phyloP scores from a whole-genome alignment of 2,329 filamentous ascomycete species.

The Didymella pomorum region DNA sequence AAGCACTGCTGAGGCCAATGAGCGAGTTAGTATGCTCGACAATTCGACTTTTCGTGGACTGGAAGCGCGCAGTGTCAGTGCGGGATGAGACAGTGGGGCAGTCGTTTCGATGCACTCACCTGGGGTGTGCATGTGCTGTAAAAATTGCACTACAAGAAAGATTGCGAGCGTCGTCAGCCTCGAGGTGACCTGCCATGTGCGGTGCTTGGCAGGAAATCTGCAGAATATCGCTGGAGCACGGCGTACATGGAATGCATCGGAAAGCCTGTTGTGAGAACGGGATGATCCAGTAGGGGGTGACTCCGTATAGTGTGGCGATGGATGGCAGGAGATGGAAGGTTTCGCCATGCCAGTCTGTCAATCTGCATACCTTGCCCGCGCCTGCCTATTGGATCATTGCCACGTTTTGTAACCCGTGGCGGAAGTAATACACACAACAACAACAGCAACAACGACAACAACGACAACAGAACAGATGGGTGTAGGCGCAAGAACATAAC shows the following conservation, averaged over 20 bases:
- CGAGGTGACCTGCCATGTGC: not conserved
- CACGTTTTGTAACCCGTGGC: not conserved
- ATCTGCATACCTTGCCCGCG: not conserved
- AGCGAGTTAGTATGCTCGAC: not conserved
- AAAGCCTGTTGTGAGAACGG: not conserved
- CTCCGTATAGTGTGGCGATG: not conserved
- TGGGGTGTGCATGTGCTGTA: not conserved
- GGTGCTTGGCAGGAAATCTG: conserved; percentile 9
- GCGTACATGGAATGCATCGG: not conserved
- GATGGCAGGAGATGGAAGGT: not conserved
- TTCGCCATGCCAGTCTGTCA: not conserved
- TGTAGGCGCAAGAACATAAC: not conserved
- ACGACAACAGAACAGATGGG: not conserved
- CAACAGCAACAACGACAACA: too few relatives aligned
- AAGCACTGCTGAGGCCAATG: not conserved
- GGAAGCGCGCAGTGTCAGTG: not conserved
- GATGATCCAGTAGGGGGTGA: not conserved
- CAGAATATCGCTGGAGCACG: not conserved
- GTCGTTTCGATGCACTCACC: not conserved
- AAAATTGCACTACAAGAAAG: not conserved
- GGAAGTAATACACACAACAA: not conserved
- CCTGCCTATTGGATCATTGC: not conserved
- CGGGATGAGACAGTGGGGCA: not conserved
- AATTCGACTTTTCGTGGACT: not conserved
- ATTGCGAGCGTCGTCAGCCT: conserved; percentile 8